phyloP scores from a whole-genome alignment of 306 rosid genomes.

The Acacia acuminata region DNA sequence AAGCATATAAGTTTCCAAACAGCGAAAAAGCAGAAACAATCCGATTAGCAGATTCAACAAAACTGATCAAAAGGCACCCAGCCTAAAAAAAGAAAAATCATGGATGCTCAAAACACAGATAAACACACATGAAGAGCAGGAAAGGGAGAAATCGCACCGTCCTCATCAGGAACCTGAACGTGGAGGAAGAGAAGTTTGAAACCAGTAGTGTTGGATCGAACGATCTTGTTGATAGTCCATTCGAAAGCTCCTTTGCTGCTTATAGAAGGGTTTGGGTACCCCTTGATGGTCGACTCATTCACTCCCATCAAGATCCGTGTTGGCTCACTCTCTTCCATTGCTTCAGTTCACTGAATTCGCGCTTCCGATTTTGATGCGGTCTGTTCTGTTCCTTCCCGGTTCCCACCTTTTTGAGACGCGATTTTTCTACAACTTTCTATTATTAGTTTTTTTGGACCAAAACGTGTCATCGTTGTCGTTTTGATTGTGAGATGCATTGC shows the following conservation, averaged over 20 bases:
- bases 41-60: not conserved
- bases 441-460: not conserved
- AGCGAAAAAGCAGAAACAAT: not conserved
- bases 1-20: not conserved
- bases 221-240: slow-evolving; percentile 83
- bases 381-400: not conserved
- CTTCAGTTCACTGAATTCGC: slow-evolving; percentile 5
- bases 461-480: slow-evolving; percentile 20
- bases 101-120: not conserved
- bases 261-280: slow-evolving; percentile 84
- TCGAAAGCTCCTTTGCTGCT: slow-evolving; percentile 91
- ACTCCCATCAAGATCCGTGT: slow-evolving; percentile 84
- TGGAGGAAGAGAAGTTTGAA: slow-evolving; percentile 83
- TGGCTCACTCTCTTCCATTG: slow-evolving; percentile 36
- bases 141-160: slow-evolving; percentile 53
- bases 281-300: slow-evolving; percentile 87
- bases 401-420: not conserved
- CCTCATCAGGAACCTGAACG: slow-evolving; percentile 92
- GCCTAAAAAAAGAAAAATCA: not conserved
- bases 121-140: not conserved
- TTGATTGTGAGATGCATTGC: slow-evolving; percentile 4
- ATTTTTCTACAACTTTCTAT: not conserved
- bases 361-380: not conserved
- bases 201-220: slow-evolving; percentile 61
- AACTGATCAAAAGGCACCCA: not conserved